Evolutionary conservation across 78 protist species (phyloP).

Genomic region (Polysphondylium violaceum): DNA sequence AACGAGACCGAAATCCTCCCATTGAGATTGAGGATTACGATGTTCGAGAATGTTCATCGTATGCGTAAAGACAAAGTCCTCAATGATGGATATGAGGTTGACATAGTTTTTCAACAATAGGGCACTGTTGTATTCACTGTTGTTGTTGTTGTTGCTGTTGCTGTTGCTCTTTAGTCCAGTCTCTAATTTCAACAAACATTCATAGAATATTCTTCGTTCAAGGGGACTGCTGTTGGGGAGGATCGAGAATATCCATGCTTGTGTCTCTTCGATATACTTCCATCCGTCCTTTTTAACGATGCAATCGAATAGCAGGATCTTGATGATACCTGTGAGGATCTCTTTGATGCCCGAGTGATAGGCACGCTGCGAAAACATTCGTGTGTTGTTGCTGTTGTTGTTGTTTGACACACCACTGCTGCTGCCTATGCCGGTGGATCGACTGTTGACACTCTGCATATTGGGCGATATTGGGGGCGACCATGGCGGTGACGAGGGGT

Average conservation of each 20-base stretch:
- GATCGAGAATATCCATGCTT: conserved; percentile 58
- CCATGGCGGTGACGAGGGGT: conserved; percentile 51
- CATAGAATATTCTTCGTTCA: conserved; percentile 67
- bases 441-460: not conserved
- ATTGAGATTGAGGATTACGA: conserved; percentile 69
- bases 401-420: not conserved
- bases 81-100: conserved; percentile 59
- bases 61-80: conserved; percentile 69
- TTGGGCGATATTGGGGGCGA: conserved; percentile 48
- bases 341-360: conserved; percentile 62
- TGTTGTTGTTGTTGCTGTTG: not conserved
- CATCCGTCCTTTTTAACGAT: conserved; percentile 69
- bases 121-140: not conserved
- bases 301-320: conserved; percentile 47
- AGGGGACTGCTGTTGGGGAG: conserved; percentile 53
- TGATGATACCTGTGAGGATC: conserved; percentile 60
- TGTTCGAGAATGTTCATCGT: conserved; percentile 57
- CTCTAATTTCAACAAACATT: conserved; percentile 41
- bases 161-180: not conserved
- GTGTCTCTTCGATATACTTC: conserved; percentile 74
- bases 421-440: not conserved
- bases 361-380: conserved; percentile 11
- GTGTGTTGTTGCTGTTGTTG: not conserved
- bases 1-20: conserved; percentile 76
- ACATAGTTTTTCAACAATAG: conserved; percentile 56